Conservation (phyloP, 2,329 filamentous ascomycete species). For the Zarea fungicola region DNA sequence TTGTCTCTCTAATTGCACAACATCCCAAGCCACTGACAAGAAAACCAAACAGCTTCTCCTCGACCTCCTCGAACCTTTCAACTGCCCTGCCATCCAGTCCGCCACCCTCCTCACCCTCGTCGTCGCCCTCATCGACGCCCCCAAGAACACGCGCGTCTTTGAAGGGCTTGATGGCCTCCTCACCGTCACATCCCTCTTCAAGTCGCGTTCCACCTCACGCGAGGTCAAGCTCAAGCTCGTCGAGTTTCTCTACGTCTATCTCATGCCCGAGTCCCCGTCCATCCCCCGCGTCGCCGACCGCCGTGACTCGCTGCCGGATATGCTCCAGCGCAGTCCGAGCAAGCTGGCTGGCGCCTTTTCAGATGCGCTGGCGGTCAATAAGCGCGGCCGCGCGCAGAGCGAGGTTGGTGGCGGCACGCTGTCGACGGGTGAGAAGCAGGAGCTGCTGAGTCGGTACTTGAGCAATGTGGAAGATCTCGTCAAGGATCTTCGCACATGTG, state of each 20-base stretch:
- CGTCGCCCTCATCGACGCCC: constrained; percentile 78
- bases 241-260: constrained; percentile 97
- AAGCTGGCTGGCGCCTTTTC: constrained; percentile 58
- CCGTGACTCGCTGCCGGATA: constrained; percentile 41
- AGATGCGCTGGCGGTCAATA: constrained; percentile 22
- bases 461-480: constrained; percentile 81
- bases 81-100: constrained; percentile 87
- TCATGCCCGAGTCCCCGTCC: constrained; percentile 80
- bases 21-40: not conserved
- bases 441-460: constrained; percentile 68
- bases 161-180: constrained; percentile 88
- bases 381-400: constrained; percentile 29
- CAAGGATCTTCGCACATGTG: constrained; percentile 73
- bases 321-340: constrained; percentile 63
- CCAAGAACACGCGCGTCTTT: constrained; percentile 84
- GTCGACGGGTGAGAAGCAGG: constrained; percentile 76
- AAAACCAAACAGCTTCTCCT: constrained; percentile 61
- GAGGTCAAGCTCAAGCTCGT: constrained; percentile 95
- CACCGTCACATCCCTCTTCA: constrained; percentile 89
- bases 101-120: constrained; percentile 87
- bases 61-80: constrained; percentile 87
- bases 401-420: constrained; percentile 43
- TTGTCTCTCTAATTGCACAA: not conserved
- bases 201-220: constrained; percentile 74
- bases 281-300: constrained; percentile 43